Percentiles rank a stretch among this genome's conserved stretches.
Conservation (phyloP, 2,329 filamentous ascomycete species). For the Escovopsis sp. region DNA sequence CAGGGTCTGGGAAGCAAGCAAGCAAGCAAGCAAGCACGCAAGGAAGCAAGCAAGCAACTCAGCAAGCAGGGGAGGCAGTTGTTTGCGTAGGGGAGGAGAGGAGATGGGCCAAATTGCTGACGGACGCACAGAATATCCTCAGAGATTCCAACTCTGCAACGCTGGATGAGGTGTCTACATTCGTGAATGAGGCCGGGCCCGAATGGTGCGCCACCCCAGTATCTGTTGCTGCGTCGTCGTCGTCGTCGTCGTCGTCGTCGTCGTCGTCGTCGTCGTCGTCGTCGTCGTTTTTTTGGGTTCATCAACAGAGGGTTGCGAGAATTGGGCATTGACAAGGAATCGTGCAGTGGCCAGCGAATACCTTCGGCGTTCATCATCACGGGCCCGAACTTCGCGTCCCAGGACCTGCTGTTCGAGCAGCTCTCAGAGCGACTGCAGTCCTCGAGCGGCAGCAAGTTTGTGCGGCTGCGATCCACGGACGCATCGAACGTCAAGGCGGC, state of each 20-base stretch:
- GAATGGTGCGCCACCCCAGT: constrained; percentile 14
- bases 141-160: constrained; percentile 47
- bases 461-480: constrained; percentile 54
- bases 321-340: too few relatives aligned
- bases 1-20: too few relatives aligned
- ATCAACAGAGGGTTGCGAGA: background rate
- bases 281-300: too few relatives aligned
- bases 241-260: too few relatives aligned
- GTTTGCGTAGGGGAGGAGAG: too few relatives aligned
- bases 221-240: too few relatives aligned
- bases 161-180: constrained; percentile 40
- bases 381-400: constrained; percentile 64
- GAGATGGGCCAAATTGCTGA: background rate
- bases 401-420: constrained; percentile 59
- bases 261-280: too few relatives aligned
- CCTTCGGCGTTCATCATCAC: constrained; percentile 61
- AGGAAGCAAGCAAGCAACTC: too few relatives aligned
- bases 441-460: constrained; percentile 39
- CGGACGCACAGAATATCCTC: constrained; percentile 32
- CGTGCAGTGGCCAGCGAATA: constrained; percentile 32
- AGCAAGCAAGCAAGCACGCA: too few relatives aligned
- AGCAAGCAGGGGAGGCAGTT: too few relatives aligned
- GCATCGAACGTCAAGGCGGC: constrained; percentile 59
- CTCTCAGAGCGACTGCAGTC: constrained; percentile 41
- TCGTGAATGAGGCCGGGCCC: constrained; percentile 30